Evolutionary conservation across 106 monocot species (phyloP).

Genomic region (Chionographis japonica): DNA sequence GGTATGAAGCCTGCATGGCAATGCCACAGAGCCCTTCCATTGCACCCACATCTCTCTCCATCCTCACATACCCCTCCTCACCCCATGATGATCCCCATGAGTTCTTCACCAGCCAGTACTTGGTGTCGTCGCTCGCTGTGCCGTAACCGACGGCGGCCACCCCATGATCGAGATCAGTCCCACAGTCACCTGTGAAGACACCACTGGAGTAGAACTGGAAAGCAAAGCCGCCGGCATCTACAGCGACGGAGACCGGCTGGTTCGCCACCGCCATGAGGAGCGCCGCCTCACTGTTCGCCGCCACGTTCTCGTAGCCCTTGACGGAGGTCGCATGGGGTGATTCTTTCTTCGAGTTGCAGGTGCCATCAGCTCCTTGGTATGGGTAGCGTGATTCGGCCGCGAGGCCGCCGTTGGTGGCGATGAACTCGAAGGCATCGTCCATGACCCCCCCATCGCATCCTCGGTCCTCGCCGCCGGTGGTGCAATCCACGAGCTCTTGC

Average conservation of each 20-base stretch:
- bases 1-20: background rate
- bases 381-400: constrained; percentile 25
- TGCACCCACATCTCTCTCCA: background rate
- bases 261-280: constrained; percentile 14
- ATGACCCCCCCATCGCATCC: constrained; percentile 29
- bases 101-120: constrained; percentile 6
- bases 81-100: constrained; percentile 17
- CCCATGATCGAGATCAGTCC: constrained; percentile 16
- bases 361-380: constrained; percentile 2
- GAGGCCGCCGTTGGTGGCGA: background rate
- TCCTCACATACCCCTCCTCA: constrained; percentile 14
- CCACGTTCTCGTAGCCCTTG: constrained; percentile 26
- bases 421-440: constrained; percentile 26
- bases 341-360: background rate
- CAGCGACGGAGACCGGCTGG: constrained; percentile 22
- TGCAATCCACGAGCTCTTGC: background rate
- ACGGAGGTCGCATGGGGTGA: constrained; percentile 1
- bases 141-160: constrained; percentile 29
- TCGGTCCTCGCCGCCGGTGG: background rate
- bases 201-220: constrained; percentile 22
- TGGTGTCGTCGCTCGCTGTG: constrained; percentile 6
- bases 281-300: constrained; percentile 12
- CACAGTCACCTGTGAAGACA: constrained; percentile 19
- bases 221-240: constrained; percentile 4
- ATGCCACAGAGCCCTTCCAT: background rate